Conservation (phyloP, 805 yeast species). For the Hemisphaericaspora nanyangensis region DNA sequence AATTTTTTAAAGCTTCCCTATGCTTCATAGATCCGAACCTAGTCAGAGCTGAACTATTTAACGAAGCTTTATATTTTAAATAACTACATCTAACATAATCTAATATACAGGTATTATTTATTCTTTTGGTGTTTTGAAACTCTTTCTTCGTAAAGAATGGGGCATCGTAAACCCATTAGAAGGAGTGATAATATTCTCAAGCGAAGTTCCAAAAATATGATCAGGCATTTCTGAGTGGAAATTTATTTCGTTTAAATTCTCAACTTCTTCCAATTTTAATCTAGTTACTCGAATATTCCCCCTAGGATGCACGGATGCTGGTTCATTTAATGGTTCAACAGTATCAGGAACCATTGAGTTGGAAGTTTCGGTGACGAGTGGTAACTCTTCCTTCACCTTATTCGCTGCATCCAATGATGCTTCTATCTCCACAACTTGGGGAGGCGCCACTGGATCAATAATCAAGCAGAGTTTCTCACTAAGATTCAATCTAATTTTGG, state of each 20-base stretch:
- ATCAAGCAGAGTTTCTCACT: slow-evolving; percentile 34
- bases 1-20: neutral
- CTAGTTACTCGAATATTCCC: too few species aligned
- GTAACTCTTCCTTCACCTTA: too few species aligned
- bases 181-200: slow-evolving; percentile 1
- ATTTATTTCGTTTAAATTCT: slow-evolving; percentile 1
- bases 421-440: slow-evolving; percentile 8
- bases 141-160: neutral
- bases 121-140: neutral
- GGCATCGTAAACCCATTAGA: slow-evolving; percentile 10
- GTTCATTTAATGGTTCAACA: too few species aligned
- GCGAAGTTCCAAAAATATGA: slow-evolving; percentile 6
- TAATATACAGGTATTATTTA: neutral
- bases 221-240: slow-evolving; percentile 3
- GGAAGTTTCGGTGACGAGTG: neutral
- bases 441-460: slow-evolving; percentile 36
- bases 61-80: too few species aligned
- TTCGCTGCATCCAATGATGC: too few species aligned
- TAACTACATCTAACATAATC: too few species aligned
- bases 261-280: slow-evolving; percentile 3
- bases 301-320: neutral
- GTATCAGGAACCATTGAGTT: too few species aligned
- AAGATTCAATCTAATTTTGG: slow-evolving; percentile 31
- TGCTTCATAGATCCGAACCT: too few species aligned
- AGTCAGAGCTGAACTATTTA: too few species aligned